phyloP scores from a whole-genome alignment of 441 rosid genomes.

The Gossypium lobatum region DNA sequence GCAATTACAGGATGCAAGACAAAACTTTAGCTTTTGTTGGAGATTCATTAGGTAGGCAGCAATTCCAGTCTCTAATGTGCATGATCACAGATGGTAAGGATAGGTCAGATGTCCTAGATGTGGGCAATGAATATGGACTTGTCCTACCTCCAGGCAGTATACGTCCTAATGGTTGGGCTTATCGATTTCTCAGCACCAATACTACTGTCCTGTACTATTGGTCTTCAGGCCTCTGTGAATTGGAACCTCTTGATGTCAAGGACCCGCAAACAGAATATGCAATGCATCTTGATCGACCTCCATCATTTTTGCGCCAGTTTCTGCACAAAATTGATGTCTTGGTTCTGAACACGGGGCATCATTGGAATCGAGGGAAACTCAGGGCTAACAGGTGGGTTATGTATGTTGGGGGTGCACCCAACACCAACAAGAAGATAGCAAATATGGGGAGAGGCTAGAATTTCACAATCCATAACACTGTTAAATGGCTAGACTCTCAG shows the following conservation, averaged over 20 bases:
- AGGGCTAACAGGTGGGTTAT: constrained; percentile 74
- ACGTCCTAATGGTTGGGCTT: constrained; percentile 90
- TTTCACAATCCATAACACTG: constrained; percentile 72
- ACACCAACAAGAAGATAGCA: constrained; percentile 52
- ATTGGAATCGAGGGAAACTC: constrained; percentile 87
- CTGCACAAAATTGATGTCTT: constrained; percentile 58
- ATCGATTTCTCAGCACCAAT: constrained; percentile 64
- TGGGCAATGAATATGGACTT: constrained; percentile 65
- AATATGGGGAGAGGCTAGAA: constrained; percentile 68
- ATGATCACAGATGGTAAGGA: constrained; percentile 71
- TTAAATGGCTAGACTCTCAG: constrained; percentile 71
- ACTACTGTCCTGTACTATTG: constrained; percentile 80
- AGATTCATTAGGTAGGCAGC: constrained; percentile 91
- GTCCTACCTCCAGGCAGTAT: constrained; percentile 41
- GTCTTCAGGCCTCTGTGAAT: constrained; percentile 75
- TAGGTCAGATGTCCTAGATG: constrained; percentile 52
- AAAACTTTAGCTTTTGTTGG: constrained; percentile 92
- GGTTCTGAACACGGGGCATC: constrained; percentile 89
- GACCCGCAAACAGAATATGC: constrained; percentile 58
- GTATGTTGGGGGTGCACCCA: constrained; percentile 60
- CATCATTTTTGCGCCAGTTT: constrained; percentile 53
- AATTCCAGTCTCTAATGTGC: constrained; percentile 88
- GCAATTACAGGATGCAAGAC: constrained; percentile 55
- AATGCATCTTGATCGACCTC: constrained; percentile 96
- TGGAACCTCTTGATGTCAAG: constrained; percentile 46